Evolutionary conservation across 176 grass and related monocot species (phyloP), one percentile per base, ranked within the genome.

Genomic region (Phoenix dactylifera): DNA sequence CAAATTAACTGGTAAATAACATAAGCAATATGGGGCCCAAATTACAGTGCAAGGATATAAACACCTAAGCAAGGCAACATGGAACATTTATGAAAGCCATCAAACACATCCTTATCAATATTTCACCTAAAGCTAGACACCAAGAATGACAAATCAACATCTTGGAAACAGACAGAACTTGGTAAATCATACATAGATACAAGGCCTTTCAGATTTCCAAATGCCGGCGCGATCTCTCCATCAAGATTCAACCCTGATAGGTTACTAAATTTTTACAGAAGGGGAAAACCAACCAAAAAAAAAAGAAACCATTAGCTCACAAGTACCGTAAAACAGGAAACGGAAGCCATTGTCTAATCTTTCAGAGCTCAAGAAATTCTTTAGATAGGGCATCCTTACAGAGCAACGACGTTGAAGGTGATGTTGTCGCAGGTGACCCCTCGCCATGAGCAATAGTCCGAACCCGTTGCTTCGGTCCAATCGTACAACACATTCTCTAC

Each of bases 341-440:
- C 20, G 2, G 24, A 35, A 66, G n/a, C 6, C 26, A 22, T 50
- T 49, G 57, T 15, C 1, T 10, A n/a, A 51, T 7, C 12, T 61
- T 29, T 17, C 14, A 18, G 52, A 15, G 1, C 9, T 49, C 16
- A 52, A 18, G 16, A 51, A 52, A 66, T 52, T 17, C 22, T 5
- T 15, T 4, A 9, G 2, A 52, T 19, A 51, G 6, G 26, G 9
- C 9, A 3, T 53, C 58, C 93, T 93, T 83, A 98, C 94, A 98
- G 85, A 5, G 94, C 88, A 39, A 76, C 79, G 53, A 98, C 88
- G 65, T 58, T 70, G 77, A 98, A 93, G 7, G 94, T 98, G 16
- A 81, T 85, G 62, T 98, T 93, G 73, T 98, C 94, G 72, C 94
- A 98, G 15, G 83, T 48, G 18, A 98, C 88, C 18, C 94, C 88